Percentiles rank a stretch among this genome's conserved stretches.
Conservation (phyloP, 106 monocot genomes). For the Dactylorhiza incarnata region DNA sequence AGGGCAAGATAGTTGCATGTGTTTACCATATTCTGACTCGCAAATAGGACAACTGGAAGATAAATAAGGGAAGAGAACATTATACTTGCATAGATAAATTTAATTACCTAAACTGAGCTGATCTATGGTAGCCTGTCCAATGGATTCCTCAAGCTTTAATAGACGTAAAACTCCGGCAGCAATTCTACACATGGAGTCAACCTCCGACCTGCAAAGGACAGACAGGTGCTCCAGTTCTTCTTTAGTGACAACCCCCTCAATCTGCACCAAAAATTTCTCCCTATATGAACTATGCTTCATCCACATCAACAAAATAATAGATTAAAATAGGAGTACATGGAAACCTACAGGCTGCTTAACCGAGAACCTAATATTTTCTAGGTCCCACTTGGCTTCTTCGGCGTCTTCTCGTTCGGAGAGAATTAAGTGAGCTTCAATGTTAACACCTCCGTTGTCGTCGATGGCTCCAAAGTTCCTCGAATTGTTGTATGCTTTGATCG, state of each 20-base stretch:
- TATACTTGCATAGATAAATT: too few species aligned
- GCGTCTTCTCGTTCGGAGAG: conserved; percentile 28
- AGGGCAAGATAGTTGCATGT: too few species aligned
- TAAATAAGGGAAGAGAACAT: too few species aligned
- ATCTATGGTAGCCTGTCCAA: conserved; percentile 67
- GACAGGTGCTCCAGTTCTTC: conserved; percentile 81
- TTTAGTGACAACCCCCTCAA: conserved; percentile 79
- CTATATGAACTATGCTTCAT: not conserved
- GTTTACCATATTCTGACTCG: too few species aligned
- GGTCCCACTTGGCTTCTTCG: conserved; percentile 44
- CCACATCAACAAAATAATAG: not conserved
- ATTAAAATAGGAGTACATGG: not conserved
- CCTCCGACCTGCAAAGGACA: conserved; percentile 63
- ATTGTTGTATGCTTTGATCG: conserved; percentile 10
- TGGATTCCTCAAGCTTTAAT: conserved; percentile 79
- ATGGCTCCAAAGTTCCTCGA: conserved; percentile 5
- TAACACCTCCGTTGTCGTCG: conserved; percentile 38
- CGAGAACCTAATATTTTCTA: conserved; percentile 80
- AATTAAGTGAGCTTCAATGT: conserved; percentile 56
- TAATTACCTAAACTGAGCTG: conserved; percentile 40
- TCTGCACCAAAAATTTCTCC: conserved; percentile 29
- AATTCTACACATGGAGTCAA: conserved; percentile 89
- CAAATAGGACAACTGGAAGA: too few species aligned
- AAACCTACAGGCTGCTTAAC: conserved; percentile 81
- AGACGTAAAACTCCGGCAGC: conserved; percentile 75